Base-by-base conservation (phyloP, 352 stramenopile species). In the Pseudoperonospora humuli region DNA sequence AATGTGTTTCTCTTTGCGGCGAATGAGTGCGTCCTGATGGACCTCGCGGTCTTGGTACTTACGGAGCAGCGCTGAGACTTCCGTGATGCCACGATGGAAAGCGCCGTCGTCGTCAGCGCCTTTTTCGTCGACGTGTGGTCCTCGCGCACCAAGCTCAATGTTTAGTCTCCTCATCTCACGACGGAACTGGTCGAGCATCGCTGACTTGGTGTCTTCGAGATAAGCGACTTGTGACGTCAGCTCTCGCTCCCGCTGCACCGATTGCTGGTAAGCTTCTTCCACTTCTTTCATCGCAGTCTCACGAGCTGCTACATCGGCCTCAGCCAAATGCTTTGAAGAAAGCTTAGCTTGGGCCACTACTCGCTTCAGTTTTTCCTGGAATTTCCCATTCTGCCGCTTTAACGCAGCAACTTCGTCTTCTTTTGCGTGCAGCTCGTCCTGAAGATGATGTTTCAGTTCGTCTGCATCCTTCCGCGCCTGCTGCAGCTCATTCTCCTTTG, bases 161-260 rank as follows among this genome's bases (percentile, higher is more conserved):
- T 78, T 61, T 13, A 77, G 33, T 34, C 61, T 69, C 6, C 43
- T 61, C 47, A 82, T 62, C 36, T 82, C 70, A n/a, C 50, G 54
- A 27, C 41, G 51, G 35, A 76, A 70, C 19, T 56, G 58, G 15
- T 47, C 39, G 11, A 70, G 44, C 40, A 70, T 58, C 28, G 48
- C 43, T 3, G 50, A 35, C 40, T 66, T 76, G 3, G 74, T 55
- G 1, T 67, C 62, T 43, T 71, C 54, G 4, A 83, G 50, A 15
- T 52, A 26, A 41, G 48, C 45, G 7, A 80, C 54, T 43, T 75
- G 63, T n/a, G 38, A 47, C 23, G 20, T 38, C 21, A 81, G 49
- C 15, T 58, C 46, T 9, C 54, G 40, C 31, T 75, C 69, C 18
- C 64, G 43, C 24, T 59, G 27, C n/a, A 55, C 32, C 11, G 59